Evolutionary conservation across 1,284 basidiomycete species (phyloP).

Genomic region (Inonotus hispidus): DNA sequence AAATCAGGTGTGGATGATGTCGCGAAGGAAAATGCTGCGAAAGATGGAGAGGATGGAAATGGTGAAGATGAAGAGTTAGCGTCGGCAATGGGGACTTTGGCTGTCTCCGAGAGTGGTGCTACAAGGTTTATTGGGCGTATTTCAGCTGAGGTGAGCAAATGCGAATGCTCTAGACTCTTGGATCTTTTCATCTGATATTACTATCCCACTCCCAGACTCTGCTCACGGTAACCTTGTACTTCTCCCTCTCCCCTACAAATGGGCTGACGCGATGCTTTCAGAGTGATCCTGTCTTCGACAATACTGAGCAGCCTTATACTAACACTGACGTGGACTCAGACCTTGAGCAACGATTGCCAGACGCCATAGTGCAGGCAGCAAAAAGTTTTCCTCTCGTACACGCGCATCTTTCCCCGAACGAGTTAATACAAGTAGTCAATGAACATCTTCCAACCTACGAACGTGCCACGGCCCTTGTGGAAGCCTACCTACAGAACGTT

Average conservation of each 20-base stretch:
- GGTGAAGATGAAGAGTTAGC: conserved; percentile 9
- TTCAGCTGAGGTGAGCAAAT: background rate
- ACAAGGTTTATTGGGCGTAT: conserved; percentile 7
- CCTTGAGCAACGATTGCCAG: background rate
- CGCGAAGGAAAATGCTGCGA: background rate
- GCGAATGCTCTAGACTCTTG: background rate
- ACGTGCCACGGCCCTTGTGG: conserved; percentile 13
- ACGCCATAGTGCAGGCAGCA: background rate
- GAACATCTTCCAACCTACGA: conserved; percentile 15
- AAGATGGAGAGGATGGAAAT: background rate
- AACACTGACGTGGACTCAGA: background rate
- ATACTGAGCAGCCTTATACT: background rate
- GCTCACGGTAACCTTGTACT: background rate
- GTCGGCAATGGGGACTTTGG: conserved; percentile 12
- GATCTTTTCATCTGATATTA: background rate
- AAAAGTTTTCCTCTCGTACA: conserved; percentile 14
- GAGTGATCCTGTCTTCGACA: background rate
- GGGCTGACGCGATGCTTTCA: background rate
- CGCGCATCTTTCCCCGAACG: conserved; percentile 3
- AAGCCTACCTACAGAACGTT: conserved; percentile 14
- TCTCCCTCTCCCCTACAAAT: background rate
- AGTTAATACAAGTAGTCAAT: conserved; percentile 11
- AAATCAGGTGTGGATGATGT: conserved; percentile 10
- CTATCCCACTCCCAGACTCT: background rate
- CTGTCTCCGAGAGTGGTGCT: conserved; percentile 6